Evolutionary conservation across 1,139 yeast species (phyloP).

Genomic region (Zygosaccharomyces sapae): DNA sequence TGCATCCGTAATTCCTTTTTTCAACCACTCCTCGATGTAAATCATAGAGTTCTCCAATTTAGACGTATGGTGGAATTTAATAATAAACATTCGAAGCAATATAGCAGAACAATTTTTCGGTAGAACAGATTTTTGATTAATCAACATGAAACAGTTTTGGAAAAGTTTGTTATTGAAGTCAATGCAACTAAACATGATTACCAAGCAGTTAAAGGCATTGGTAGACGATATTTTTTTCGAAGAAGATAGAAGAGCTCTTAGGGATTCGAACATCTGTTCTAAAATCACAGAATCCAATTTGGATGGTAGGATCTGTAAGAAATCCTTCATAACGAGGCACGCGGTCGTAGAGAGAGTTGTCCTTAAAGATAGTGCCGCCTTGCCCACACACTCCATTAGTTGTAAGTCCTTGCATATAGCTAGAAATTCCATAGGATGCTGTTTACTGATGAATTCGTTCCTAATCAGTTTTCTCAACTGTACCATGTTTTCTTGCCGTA

Average conservation of each 20-base stretch:
- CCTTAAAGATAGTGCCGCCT: slow-evolving; percentile 68
- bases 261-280: slow-evolving; percentile 55
- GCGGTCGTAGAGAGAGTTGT: slow-evolving; percentile 78
- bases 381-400: slow-evolving; percentile 59
- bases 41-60: slow-evolving; percentile 44
- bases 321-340: slow-evolving; percentile 75
- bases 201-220: slow-evolving; percentile 64
- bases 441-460: slow-evolving; percentile 46
- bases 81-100: slow-evolving; percentile 63
- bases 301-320: slow-evolving; percentile 48
- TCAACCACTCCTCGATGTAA: slow-evolving; percentile 48
- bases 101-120: slow-evolving; percentile 67
- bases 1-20: slow-evolving; percentile 70
- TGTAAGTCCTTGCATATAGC: slow-evolving; percentile 31
- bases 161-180: slow-evolving; percentile 53
- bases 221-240: slow-evolving; percentile 77
- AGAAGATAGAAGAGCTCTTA: slow-evolving; percentile 63
- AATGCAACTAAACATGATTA: slow-evolving; percentile 53
- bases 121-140: slow-evolving; percentile 63
- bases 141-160: slow-evolving; percentile 48
- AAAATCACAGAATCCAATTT: slow-evolving; percentile 53
- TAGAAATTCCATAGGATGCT: slow-evolving; percentile 45
- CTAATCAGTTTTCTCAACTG: slow-evolving; percentile 57
- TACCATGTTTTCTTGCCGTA: slow-evolving; percentile 60
- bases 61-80: slow-evolving; percentile 41